phyloP scores from a whole-genome alignment of 495 filamentous ascomycete genomes.

The Geoglossum glabrum region DNA sequence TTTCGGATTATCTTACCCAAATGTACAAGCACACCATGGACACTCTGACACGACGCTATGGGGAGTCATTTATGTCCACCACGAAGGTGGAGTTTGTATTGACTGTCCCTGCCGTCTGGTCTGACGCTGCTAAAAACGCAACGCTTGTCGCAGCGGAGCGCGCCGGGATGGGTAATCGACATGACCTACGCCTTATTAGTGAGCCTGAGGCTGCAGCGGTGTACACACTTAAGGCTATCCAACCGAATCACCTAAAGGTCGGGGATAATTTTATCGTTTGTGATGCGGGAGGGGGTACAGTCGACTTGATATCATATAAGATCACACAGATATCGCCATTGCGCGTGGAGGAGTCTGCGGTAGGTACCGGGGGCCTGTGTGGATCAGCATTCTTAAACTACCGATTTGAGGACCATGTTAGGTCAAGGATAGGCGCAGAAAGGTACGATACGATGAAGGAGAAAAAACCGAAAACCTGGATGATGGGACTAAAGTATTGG shows the following conservation, averaged over 20 bases:
- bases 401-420: constrained; percentile 25
- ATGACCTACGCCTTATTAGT: constrained; percentile 44
- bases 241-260: constrained; percentile 39
- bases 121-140: constrained; percentile 24
- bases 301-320: constrained; percentile 39
- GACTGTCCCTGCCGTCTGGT: constrained; percentile 47
- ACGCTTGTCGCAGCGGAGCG: constrained; percentile 28
- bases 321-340: constrained; percentile 14
- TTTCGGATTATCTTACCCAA: constrained; percentile 28
- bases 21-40: constrained; percentile 56
- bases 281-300: constrained; percentile 62
- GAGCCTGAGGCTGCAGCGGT: constrained; percentile 62
- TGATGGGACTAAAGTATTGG: constrained; percentile 43
- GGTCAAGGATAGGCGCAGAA: constrained; percentile 19
- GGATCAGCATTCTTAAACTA: constrained; percentile 25
- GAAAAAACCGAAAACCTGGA: constrained; percentile 33
- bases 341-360: constrained; percentile 16
- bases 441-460: constrained; percentile 21
- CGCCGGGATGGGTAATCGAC: constrained; percentile 42
- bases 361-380: constrained; percentile 31
- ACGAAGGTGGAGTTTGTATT: constrained; percentile 28
- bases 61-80: constrained; percentile 21
- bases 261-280: constrained; percentile 57
- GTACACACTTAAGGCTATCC: constrained; percentile 45
- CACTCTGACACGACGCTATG: constrained; percentile 36